These are phyloP conservation scores for Hygrophoropsis aurantiaca DNA, from an alignment of 768 basidiomycete species.

Conservation along the genomic window DNA sequence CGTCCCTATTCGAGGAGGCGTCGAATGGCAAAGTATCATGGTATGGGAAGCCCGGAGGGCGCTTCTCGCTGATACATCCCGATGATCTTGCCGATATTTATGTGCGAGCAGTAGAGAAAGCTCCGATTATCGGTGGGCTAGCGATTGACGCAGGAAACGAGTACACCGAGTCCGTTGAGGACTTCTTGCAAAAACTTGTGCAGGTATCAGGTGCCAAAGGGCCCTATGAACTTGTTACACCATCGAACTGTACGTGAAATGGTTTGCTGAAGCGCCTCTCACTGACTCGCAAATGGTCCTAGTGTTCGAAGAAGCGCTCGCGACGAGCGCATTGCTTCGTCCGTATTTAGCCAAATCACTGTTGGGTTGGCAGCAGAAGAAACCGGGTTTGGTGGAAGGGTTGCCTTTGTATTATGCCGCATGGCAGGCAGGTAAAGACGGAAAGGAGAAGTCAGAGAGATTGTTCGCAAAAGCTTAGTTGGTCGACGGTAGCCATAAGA, in stretches of 20 bases:
- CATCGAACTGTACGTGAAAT: conserved; percentile 20
- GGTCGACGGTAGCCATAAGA: no score
- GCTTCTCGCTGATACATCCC: conserved; percentile 27
- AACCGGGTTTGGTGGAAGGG: conserved; percentile 32
- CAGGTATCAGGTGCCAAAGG: conserved; percentile 27
- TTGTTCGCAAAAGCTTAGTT: background rate
- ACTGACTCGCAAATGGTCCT: background rate
- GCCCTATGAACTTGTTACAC: conserved; percentile 15
- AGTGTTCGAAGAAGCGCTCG: conserved; percentile 25
- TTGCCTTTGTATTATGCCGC: conserved; percentile 28
- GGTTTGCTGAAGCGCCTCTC: background rate
- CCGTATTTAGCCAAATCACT: conserved; percentile 28
- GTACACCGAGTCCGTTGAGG: conserved; percentile 24
- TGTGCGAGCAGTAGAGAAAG: conserved; percentile 31
- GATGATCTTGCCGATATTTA: conserved; percentile 37
- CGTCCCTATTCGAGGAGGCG: conserved; percentile 22
- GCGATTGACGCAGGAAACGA: conserved; percentile 32
- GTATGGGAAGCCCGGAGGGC: conserved; percentile 25
- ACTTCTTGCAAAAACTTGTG: conserved; percentile 25
- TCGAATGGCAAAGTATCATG: conserved; percentile 18
- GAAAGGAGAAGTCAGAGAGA: conserved; percentile 7
- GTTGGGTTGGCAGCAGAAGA: conserved; percentile 32
- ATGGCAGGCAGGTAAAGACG: conserved; percentile 16
- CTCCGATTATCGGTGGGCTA: conserved; percentile 25
- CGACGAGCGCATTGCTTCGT: conserved; percentile 16